Evolutionary conservation across 495 filamentous ascomycete species (phyloP), one percentile per base, ranked within the genome.

Genomic region (Penicillium malachiteum): DNA sequence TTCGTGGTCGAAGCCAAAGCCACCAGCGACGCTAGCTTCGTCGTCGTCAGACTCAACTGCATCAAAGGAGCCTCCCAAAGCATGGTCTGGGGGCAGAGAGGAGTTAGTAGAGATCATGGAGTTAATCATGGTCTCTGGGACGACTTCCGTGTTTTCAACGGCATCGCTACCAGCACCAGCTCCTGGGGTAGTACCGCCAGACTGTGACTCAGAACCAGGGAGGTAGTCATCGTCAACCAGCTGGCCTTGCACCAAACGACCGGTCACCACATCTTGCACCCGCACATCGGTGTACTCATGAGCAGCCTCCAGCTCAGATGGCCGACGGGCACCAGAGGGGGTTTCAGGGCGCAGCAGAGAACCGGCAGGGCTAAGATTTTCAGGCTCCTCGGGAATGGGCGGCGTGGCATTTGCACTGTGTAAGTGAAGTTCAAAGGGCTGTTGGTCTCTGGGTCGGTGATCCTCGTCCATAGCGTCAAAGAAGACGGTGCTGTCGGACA

Each of bases 191-290:
- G 72, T 71, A n/a, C 81, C 74, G 16, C 80, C 85, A 17, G 70
- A 75, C 16, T 79, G 83, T 52, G 81, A 72, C 5, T 84, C 82
- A 8, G 92, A 95, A 7, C 88, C 85, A 8, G 88, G 91, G n/a
- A 86, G 87, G 63, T 91, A 91, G 66, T 96, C 87, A 71, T 98
- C 94, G 48, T 96, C 87, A 12, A 98, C 95, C 63, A 98, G 88
- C 65, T 97, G 94, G 14, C 94, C 94, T 57, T 97, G 92, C n/a
- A 97, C 82, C 34, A 98, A 78, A 33, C 94, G 84, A 33, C 91
- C 95, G 39, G 92, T 93, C 41, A 91, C 92, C 38, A 98, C 92
- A 69, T 97, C 91, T 39, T 84, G 82, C 26, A 91, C 93, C 42
- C 91, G 85, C 68, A 90, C 82, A 68, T 98, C 94, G 13, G 86